Base-by-base conservation (phyloP, 148 eudicot genomes). In the Dianthus caryophyllus region DNA sequence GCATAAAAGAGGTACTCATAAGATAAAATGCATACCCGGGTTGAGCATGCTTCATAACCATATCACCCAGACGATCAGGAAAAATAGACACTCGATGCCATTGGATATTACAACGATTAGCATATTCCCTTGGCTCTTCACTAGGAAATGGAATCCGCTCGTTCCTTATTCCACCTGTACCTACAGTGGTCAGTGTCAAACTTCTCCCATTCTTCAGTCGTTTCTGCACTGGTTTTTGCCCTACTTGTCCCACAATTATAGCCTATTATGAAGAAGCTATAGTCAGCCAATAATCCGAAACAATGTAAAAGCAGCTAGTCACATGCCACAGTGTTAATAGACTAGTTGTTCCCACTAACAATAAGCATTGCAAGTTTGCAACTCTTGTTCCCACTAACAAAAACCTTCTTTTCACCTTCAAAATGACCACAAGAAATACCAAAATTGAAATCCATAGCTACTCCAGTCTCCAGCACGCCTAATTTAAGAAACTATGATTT, bases 71-170 rank as follows among this genome's bases (percentile, higher is more conserved):
- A 31, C 73, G 69, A 25, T 87, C 87, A 1, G 86, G 75, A 61
- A 87, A 93, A 65, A 93, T 57, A n/a, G 87, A 75, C 69, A 93
- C 96, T 65, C 98, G 80, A 62, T 93, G 98, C 98, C 98, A 93
- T 74, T 93, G 98, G 55, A 89, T 91, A 25, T 82, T 79, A 71
- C 91, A 84, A 1, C 96, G 84, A 70, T 89, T 84, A 17, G 98
- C 98, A 79, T 84, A 93, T 24, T 89, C 96, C 72, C 79, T 77
- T 0, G 98, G 98, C 33, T 85, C 91, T 68, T 93, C 98, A 61
- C 79, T 78, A 25, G 88, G 82, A 56, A 93, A 76, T 7, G 98
- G 98, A 79, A 90, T 64, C 63, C 98, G 83, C 72, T 87, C 90
- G 67, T 84, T 93, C 47, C 85, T 78, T 64, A 93, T 84, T 36